phyloP scores from a whole-genome alignment of 495 filamentous ascomycete genomes.

The Evernia prunastri region DNA sequence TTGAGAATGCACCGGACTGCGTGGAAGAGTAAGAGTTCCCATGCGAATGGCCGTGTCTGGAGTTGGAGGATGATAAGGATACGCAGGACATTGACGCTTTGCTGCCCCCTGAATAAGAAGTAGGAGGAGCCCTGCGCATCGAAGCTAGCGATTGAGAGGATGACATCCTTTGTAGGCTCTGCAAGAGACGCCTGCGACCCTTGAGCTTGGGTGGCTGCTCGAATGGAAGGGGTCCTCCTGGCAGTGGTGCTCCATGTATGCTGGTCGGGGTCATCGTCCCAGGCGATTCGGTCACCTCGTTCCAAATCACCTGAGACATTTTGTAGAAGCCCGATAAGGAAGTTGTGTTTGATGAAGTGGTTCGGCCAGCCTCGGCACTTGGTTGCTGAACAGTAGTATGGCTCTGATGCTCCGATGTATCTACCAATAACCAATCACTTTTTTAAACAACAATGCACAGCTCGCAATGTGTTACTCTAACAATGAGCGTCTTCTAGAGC shows the following conservation, averaged over 20 bases:
- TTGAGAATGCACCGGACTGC: constrained; percentile 57
- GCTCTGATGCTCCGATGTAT: background rate
- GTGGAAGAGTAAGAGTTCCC: constrained; percentile 52
- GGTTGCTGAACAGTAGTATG: background rate
- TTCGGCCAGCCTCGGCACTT: background rate
- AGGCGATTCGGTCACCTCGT: constrained; percentile 23
- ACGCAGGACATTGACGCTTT: constrained; percentile 81
- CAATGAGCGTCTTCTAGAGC: background rate
- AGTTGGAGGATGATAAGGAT: constrained; percentile 60
- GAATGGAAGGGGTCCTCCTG: constrained; percentile 32
- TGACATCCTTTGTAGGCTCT: constrained; percentile 78
- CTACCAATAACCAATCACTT: background rate
- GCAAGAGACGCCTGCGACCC: constrained; percentile 66
- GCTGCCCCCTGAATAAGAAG: constrained; percentile 55
- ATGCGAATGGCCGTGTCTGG: constrained; percentile 46
- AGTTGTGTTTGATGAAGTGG: background rate
- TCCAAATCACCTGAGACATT: constrained; percentile 24
- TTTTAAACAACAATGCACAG: background rate
- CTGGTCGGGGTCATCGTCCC: constrained; percentile 20
- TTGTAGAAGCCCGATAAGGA: constrained; percentile 12
- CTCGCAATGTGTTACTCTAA: background rate
- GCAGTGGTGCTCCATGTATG: constrained; percentile 9
- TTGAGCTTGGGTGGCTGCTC: constrained; percentile 58
- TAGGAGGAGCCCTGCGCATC: constrained; percentile 50
- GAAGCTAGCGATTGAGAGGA: constrained; percentile 73